Conservation (phyloP, 2,329 filamentous ascomycete genomes). For the Trichoderma sp. region DNA sequence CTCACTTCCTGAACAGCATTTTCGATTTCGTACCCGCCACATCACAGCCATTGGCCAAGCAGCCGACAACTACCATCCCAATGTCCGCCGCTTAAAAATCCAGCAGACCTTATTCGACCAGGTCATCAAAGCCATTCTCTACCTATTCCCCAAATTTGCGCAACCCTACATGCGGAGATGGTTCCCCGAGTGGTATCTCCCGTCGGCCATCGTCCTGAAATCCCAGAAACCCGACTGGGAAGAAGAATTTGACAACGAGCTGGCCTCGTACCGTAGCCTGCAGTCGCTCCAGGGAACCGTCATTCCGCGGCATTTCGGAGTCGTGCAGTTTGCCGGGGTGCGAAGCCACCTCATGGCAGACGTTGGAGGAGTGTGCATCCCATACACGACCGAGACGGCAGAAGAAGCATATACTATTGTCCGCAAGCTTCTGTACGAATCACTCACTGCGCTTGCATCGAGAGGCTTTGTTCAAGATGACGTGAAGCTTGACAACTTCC, state of each 20-base stretch:
- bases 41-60: conserved; percentile 18
- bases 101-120: conserved; percentile 10
- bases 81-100: conserved; percentile 23
- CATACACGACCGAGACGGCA: conserved; percentile 23
- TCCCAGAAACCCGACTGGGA: conserved; percentile 27
- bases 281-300: conserved; percentile 25
- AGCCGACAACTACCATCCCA: conserved; percentile 20
- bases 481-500: conserved; percentile 26
- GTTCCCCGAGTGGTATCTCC: conserved; percentile 23
- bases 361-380: conserved; percentile 24
- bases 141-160: conserved; percentile 17
- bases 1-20: background rate
- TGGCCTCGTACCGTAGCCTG: conserved; percentile 24
- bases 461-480: conserved; percentile 25
- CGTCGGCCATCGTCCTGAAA: conserved; percentile 24
- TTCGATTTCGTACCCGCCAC: conserved; percentile 17
- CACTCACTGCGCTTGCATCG: conserved; percentile 24
- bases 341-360: conserved; percentile 28
- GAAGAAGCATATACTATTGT: conserved; percentile 21
- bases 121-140: conserved; percentile 14
- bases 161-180: conserved; percentile 9
- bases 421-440: conserved; percentile 28
- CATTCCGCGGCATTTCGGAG: conserved; percentile 26
- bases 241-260: conserved; percentile 28
- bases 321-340: conserved; percentile 21